Evolutionary conservation across 768 basidiomycete genomes (phyloP), one percentile per base, ranked within the genome.

Genomic region (Mycena rosella): DNA sequence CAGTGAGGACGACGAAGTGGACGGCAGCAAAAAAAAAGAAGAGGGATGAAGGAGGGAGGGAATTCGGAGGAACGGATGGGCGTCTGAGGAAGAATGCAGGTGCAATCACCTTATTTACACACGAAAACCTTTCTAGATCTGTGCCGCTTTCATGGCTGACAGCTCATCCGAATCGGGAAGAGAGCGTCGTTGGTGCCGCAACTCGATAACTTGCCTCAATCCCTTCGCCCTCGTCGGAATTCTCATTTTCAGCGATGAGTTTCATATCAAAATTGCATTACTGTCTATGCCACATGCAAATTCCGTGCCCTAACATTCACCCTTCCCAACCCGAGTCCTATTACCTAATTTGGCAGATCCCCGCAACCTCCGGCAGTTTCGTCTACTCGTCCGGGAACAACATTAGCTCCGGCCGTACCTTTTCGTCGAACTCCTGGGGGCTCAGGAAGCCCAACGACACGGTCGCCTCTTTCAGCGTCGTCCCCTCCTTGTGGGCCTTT

Each of bases 401-500:
- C 96, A 97, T 97, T 79, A 96, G 77, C 81, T 97, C 95, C 42
- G 94, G 95, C 63, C 93, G 88, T 67, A 96, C 98, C 83, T 96
- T 95, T 78, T 88, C 85, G 80, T 99, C 96, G 80, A 99, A 99
- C 78, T 96, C 95, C 77, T 97, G 95, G 0, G 89, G 84, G 1
- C 92, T 92, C 74, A 99, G 78, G 79, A 94, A 91, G 54, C 95
- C 95, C 38, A 98, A 87, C 22, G 89, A 80, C 51, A 99, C 91
- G 14, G 96, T 96, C 45, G 98, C 96, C 81, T 96, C 93, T 85
- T 97, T 99, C 79, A 99, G 77, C 66, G 98, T 99, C 54, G 91
- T 94, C 29, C 98, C 98, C 81, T 99, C 96, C 79, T 93, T 95
- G 86, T 99, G 98, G n/a, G 98, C 98, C 80, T 99, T 99, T 88